A percentile compares a stretch with the other conserved stretches of the same genome.
phyloP scores from a whole-genome alignment of 306 rosid species.

The Sophora flavescens region DNA sequence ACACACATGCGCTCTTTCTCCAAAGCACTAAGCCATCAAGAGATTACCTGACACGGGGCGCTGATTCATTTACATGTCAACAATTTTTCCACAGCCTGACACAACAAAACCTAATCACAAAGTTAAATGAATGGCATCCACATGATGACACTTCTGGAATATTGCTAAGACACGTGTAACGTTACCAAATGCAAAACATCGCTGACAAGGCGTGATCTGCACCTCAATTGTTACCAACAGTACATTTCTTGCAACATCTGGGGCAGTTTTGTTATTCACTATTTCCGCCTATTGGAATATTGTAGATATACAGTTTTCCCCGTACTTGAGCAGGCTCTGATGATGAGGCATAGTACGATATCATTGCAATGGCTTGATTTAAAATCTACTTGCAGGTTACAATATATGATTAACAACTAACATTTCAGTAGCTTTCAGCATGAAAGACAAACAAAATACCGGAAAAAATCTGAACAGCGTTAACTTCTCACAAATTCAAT shows the following conservation, averaged over 20 bases:
- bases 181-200: slow-evolving; percentile 98
- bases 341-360: slow-evolving; percentile 95
- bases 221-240: no score
- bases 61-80: slow-evolving; percentile 98
- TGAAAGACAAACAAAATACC: background rate
- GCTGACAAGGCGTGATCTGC: slow-evolving; percentile 77
- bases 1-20: slow-evolving; percentile 99
- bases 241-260: slow-evolving; percentile 56
- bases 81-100: slow-evolving; percentile 69
- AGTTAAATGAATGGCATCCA: slow-evolving; percentile 56
- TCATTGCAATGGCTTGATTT: slow-evolving; percentile 99
- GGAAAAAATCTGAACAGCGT: background rate
- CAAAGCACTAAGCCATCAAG: slow-evolving; percentile 99
- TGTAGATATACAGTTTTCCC: slow-evolving; percentile 96
- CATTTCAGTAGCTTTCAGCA: background rate
- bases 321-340: slow-evolving; percentile 99
- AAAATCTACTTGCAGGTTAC: slow-evolving; percentile 76
- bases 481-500: slow-evolving; percentile 87
- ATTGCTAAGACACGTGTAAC: slow-evolving; percentile 51
- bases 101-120: slow-evolving; percentile 81
- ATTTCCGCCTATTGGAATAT: slow-evolving; percentile 98
- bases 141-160: slow-evolving; percentile 58
- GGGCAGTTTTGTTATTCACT: slow-evolving; percentile 97
- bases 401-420: slow-evolving; percentile 41
- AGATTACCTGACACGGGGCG: slow-evolving; percentile 99